A percentile compares a stretch with the other conserved stretches of the same genome.
Evolutionary conservation across 2,329 filamentous ascomycete species (phyloP).

Genomic region (Fusarium euwallaceae): DNA sequence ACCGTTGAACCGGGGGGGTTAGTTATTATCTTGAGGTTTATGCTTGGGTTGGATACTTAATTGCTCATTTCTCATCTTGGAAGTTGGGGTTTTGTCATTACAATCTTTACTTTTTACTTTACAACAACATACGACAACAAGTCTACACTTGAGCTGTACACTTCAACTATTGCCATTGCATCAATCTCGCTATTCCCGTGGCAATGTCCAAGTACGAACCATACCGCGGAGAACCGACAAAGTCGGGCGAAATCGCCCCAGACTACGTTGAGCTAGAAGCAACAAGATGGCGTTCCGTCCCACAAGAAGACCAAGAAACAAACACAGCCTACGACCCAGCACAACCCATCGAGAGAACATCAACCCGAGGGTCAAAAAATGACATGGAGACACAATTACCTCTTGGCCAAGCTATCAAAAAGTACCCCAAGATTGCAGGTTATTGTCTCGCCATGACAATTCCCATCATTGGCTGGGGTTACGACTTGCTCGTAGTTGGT

Average conservation of each 20-base stretch:
- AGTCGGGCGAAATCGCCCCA: slow-evolving; percentile 5
- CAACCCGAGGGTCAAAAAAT: neutral
- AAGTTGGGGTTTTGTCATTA: neutral
- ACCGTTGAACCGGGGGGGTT: neutral
- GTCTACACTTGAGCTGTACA: neutral
- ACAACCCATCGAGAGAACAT: neutral
- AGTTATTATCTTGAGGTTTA: neutral
- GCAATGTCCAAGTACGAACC: slow-evolving; percentile 21
- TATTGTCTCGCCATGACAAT: slow-evolving; percentile 47
- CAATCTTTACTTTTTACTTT: neutral
- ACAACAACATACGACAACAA: neutral
- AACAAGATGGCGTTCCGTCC: slow-evolving; percentile 11
- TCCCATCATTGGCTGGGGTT: slow-evolving; percentile 49
- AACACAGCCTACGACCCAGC: slow-evolving; percentile 17
- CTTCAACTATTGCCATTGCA: neutral
- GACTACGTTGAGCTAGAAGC: slow-evolving; percentile 28
- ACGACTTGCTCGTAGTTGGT: slow-evolving; percentile 46
- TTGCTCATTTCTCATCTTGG: neutral
- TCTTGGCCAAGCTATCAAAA: slow-evolving; percentile 42
- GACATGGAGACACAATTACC: slow-evolving; percentile 37
- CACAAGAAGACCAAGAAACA: slow-evolving; percentile 15
- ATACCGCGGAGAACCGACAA: slow-evolving; percentile 8
- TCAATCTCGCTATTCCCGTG: neutral
- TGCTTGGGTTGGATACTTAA: neutral
- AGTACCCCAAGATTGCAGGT: slow-evolving; percentile 45